Conservation (phyloP, 306 rosid species). For the Comarum palustre region DNA sequence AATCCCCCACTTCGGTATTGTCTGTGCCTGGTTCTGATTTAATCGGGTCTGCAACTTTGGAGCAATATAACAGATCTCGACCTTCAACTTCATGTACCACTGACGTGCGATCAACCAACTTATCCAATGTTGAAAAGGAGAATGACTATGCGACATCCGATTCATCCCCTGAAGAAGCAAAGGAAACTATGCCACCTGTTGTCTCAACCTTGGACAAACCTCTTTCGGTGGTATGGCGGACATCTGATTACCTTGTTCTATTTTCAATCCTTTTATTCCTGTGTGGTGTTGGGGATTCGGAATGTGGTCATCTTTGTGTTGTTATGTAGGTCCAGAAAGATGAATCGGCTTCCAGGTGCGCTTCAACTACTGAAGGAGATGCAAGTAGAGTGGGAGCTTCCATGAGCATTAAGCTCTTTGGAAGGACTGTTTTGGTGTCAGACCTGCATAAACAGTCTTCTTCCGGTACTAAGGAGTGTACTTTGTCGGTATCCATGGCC, state of each 20-base stretch:
- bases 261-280: conserved; percentile 15
- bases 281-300: neutral
- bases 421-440: conserved; percentile 55
- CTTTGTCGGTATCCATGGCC: conserved; percentile 24
- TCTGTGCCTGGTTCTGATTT: conserved; percentile 59
- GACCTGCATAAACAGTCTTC: conserved; percentile 35
- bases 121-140: conserved; percentile 51
- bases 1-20: conserved; percentile 72
- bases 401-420: conserved; percentile 73
- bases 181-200: conserved; percentile 33
- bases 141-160: conserved; percentile 43
- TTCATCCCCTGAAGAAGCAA: conserved; percentile 46
- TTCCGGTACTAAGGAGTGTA: conserved; percentile 25
- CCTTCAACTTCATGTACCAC: conserved; percentile 66
- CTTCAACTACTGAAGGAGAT: conserved; percentile 29
- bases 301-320: conserved; percentile 14
- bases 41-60: conserved; percentile 48
- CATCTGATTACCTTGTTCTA: neutral
- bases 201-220: conserved; percentile 30
- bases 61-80: conserved; percentile 52
- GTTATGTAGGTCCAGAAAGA: conserved; percentile 48
- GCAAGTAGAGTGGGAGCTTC: conserved; percentile 13
- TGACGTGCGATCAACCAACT: conserved; percentile 45
- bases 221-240: conserved; percentile 45
- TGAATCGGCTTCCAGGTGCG: conserved; percentile 39